Base-by-base conservation (phyloP, 2,329 filamentous ascomycete species). In the Aureobasidium lini region DNA sequence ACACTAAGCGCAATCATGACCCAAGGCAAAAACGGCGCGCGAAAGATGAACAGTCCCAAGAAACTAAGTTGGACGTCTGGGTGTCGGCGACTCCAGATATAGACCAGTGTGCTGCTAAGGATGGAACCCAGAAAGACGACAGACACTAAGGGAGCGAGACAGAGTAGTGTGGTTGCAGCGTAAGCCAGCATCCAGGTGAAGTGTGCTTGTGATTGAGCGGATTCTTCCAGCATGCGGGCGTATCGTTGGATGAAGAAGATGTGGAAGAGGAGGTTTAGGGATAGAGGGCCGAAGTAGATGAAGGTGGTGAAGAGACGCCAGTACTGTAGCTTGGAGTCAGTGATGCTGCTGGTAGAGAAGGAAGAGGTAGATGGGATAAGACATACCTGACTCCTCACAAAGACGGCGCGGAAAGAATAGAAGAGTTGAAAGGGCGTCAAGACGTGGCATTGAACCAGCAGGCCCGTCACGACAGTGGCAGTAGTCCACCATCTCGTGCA, bases 161-260 rank as follows among this genome's bases (percentile, higher is more conserved):
- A 77, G 59, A 97, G 83, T 16, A 99, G 84, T 60, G 87, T 88
- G 2, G 84, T 81, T 71, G 86, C 90, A 60, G 91, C 87, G 72
- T 95, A 97, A 56, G 94, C 78, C 1, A 99, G 81, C 16, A 99
- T 81, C 92, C 93, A 99, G 6, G 91, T 91, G 77, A 96, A 99
- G 70, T 95, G 88, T 3, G 94, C 94, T 1, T 93, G 89, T 4
- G 90, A 95, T 42, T 91, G 90, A n/a, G 91, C 91, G 0, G 90
- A 91, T 74, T 97, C 93, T 75, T 99, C 94, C 48, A 99, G 84
- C 44, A 97, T 87, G 53, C 94, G 88, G 6, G 93, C 92, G 74
- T 99, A 99, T 60, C 94, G 88, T 72, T 96, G 92, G 60, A 96
- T 86, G 77, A 99, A 99, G 82, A 96, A 99, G 72, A 97, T 89